Percentiles rank a stretch among this genome's conserved stretches.
phyloP scores from a whole-genome alignment of 2,329 filamentous ascomycete genomes.

The Diaporthe humulicola region DNA sequence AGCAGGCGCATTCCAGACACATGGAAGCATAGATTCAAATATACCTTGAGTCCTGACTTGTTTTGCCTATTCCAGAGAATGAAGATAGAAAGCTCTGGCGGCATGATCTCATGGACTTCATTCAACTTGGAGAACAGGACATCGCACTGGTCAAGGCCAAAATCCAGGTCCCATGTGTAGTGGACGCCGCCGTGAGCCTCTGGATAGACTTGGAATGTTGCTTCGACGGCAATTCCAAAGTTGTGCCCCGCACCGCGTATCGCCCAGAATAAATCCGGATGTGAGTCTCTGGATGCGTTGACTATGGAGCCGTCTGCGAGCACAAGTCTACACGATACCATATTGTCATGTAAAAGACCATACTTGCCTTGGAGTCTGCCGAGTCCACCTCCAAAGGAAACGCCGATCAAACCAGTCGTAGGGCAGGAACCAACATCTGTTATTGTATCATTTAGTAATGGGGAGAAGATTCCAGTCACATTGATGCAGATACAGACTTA shows the following conservation, averaged over 20 bases:
- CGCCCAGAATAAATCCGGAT: constrained; percentile 58
- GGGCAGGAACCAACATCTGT: constrained; percentile 22
- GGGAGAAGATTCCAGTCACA: rapidly evolving
- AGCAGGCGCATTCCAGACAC: no score
- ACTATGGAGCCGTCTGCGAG: constrained; percentile 53
- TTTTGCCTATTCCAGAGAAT: constrained; percentile 12
- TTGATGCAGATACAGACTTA: no score
- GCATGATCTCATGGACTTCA: constrained; percentile 5
- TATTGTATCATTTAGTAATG: rapidly evolving
- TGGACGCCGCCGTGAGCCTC: background rate
- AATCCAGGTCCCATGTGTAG: constrained; percentile 22
- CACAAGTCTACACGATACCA: constrained; percentile 56
- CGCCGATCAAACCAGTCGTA: constrained; percentile 20
- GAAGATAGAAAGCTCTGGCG: constrained; percentile 8
- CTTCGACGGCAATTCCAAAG: constrained; percentile 61
- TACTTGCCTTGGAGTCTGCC: constrained; percentile 13
- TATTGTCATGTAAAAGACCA: constrained; percentile 7
- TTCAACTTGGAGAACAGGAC: background rate
- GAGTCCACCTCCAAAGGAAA: constrained; percentile 3
- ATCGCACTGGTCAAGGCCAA: constrained; percentile 6
- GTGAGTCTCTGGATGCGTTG: constrained; percentile 55
- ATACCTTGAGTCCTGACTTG: background rate
- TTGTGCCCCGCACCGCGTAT: constrained; percentile 56
- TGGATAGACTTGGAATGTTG: constrained; percentile 59
- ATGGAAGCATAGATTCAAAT: no score